Evolutionary conservation across 2,329 filamentous ascomycete genomes (phyloP), one percentile per base, ranked within the genome.

Genomic region (Sclerotinia nivalis): DNA sequence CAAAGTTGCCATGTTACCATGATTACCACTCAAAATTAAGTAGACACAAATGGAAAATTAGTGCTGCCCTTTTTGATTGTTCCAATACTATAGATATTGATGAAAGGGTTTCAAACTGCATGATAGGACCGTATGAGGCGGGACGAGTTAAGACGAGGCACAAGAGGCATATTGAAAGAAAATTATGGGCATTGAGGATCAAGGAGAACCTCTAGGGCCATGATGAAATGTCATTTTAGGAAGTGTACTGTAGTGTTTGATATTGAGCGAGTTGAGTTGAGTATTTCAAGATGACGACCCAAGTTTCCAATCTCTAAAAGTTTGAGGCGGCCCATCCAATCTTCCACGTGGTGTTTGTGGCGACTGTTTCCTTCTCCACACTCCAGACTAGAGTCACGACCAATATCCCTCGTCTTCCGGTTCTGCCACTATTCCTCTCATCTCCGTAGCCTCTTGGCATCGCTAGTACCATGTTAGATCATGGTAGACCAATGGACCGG

Each of bases 321-420:
- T 25, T 58, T 13, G 10, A n/a, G 10, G 55, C 5, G 12, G 13
- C 10, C 22, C 18, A 25, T 40, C 13, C 22, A 58, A 40, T 18
- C 22, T 5, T 52, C 37, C 45, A 25, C 13, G 5, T 40, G 9
- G 25, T 40, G 13, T 52, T 37, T 37, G 49, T 5, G 18, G n/a
- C 10, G 18, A 20, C 18, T 37, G 18, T 15, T 12, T 28, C 4
- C 13, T n/a, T 56, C 10, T 34, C 37, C 28, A 18, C 34, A 45
- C 12, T 25, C 20, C 22, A 7, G 22, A 43, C 20, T 18, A 34
- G 31, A 47, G 31, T 58, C 71, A 74, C n/a, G 71, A 73, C 65
- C 69, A 74, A 67, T 74, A 74, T 10, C 75, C 71, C 60, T 75
- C 74, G 60, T 76, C 73, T 58, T 74, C 72, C 13, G 54, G 58